phyloP scores from a whole-genome alignment of 2,329 filamentous ascomycete genomes.

The Exophiala sp. region DNA sequence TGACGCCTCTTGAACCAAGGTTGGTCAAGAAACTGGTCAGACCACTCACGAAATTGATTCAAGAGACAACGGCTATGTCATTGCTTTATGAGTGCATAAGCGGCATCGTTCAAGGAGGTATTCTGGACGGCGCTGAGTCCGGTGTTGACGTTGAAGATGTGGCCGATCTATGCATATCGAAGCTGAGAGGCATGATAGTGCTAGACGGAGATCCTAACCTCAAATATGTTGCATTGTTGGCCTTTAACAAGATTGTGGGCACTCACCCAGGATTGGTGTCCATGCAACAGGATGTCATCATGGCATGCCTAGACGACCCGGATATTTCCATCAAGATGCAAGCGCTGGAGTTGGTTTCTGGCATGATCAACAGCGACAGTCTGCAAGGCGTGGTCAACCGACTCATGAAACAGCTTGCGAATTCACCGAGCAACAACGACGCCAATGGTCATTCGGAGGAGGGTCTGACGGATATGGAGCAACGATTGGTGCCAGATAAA shows the following conservation, averaged over 20 bases:
- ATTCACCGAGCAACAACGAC: constrained; percentile 55
- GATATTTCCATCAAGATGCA: constrained; percentile 95
- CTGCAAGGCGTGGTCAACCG: constrained; percentile 79
- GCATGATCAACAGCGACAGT: constrained; percentile 89
- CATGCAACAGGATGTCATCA: constrained; percentile 90
- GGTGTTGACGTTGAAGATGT: constrained; percentile 84
- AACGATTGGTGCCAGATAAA: constrained; percentile 53
- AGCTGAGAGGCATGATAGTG: constrained; percentile 89
- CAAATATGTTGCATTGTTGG: constrained; percentile 93
- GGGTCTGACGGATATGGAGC: constrained; percentile 50
- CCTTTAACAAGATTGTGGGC: constrained; percentile 89
- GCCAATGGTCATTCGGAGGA: constrained; percentile 35
- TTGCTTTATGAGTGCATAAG: constrained; percentile 97
- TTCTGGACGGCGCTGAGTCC: constrained; percentile 77
- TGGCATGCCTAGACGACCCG: constrained; percentile 91
- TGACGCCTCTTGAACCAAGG: constrained; percentile 88
- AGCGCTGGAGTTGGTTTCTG: constrained; percentile 84
- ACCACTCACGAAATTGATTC: constrained; percentile 86
- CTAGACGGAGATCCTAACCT: constrained; percentile 91
- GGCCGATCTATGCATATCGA: constrained; percentile 84
- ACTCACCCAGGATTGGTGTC: constrained; percentile 87
- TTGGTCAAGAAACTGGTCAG: constrained; percentile 87
- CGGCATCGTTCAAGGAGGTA: constrained; percentile 94
- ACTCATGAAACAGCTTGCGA: constrained; percentile 76
- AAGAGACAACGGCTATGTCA: constrained; percentile 96